phyloP scores from a whole-genome alignment of 1,284 basidiomycete genomes.

The Tranzscheliella williamsii region DNA sequence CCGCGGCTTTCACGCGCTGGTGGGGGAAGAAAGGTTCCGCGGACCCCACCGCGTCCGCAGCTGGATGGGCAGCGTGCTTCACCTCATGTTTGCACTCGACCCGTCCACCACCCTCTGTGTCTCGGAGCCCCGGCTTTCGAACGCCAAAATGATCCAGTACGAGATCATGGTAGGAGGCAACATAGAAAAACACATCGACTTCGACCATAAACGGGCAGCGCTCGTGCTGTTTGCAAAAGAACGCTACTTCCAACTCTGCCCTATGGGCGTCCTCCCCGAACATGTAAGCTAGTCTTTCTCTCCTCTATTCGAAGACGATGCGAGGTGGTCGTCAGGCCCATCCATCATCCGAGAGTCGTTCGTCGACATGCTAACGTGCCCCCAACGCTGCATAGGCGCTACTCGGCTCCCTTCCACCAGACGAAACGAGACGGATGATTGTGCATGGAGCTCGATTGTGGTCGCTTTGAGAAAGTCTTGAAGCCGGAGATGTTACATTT shows the following conservation, averaged over 20 bases:
- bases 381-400: no score
- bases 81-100: slow-evolving; percentile 53
- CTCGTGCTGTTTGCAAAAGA: slow-evolving; percentile 49
- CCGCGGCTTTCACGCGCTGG: slow-evolving; percentile 56
- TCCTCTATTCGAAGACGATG: no score
- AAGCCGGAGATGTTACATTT: no score
- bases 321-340: no score
- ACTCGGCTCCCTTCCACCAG: no score
- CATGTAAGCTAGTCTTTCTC: slow-evolving; percentile 12
- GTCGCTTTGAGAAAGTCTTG: no score
- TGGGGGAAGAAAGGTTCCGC: slow-evolving; percentile 53
- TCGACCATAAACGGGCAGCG: slow-evolving; percentile 56
- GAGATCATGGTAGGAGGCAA: slow-evolving; percentile 54
- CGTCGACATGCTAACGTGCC: no score
- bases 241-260: slow-evolving; percentile 56
- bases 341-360: no score
- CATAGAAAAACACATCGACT: slow-evolving; percentile 54
- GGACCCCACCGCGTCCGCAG: slow-evolving; percentile 52
- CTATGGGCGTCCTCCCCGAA: slow-evolving; percentile 37
- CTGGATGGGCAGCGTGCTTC: slow-evolving; percentile 58
- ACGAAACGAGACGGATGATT: no score
- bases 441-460: no score
- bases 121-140: slow-evolving; percentile 51
- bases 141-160: slow-evolving; percentile 57
- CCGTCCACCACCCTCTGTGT: slow-evolving; percentile 43